Base-by-base conservation (phyloP, 2,329 filamentous ascomycete species). In the Pezicula neosporulosa region DNA sequence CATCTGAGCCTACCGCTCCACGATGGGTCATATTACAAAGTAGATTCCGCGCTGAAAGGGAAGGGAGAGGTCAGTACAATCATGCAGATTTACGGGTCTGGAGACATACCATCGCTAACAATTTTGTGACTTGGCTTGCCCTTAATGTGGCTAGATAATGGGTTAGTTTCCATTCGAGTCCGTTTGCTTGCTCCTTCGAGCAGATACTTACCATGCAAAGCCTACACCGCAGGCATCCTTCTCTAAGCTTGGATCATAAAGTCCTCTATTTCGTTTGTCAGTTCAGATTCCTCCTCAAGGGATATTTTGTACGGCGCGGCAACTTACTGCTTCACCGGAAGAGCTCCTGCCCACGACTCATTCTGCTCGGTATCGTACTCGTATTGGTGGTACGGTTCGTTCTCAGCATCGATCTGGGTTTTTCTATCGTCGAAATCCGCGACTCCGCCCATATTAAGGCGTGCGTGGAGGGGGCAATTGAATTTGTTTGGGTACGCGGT, bases 11-110 rank as follows among this genome's bases (percentile, higher is more conserved):
- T 64, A 97, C 93, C 58, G 94, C 94, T 79, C 94, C 94, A 71
- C 94, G 88, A 79, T 99, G 94, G 80, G 94, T 97, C 94, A 99
- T 99, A 82, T 99, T 97, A 81, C 94, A 99, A 58, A 99, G 85
- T 56, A 99, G 80, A 73, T 92, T 96, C 60, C 90, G 88, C 61
- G 92, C 90, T 94, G 63, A 42, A 54, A 30, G 58, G 36, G 44
- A 30, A 58, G 36, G 44, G 41, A 51, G 39, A 56, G 53, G 68
- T 77, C 61, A 74, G 69, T 53, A 47, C 10, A 41, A 19, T 24
- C 28, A 39, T 15, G 24, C 16, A 44, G 33, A 43, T 39, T 27
- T 41, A 48, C 48, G 41, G 38, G 39, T 48, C 36, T 51, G 57
- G 33, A 58, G 44, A 55, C 61, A 57, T 74, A 94, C 90, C 93